Evolutionary conservation across 805 yeast species (phyloP), one percentile per base, ranked within the genome.

Genomic region (Metschnikowia drakensbergensis): DNA sequence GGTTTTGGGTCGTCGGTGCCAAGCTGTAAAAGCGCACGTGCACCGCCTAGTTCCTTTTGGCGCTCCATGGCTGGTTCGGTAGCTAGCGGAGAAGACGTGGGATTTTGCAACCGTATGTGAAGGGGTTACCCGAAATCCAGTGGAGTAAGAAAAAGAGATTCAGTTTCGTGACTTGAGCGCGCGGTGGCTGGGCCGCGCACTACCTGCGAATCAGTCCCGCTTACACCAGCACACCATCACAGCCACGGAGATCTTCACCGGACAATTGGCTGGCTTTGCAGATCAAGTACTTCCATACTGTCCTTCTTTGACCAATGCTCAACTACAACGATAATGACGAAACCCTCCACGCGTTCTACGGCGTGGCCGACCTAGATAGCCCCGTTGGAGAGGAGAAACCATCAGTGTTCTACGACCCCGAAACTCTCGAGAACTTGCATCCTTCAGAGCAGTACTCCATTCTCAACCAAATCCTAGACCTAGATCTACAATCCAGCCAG

Each of bases 31-130:
- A 73, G 64, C 8, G 76, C 77, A 54, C 70, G 74, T 9, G 77
- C 77, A 10, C 77, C 76, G n/a, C 75, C 76, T 11, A 72, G 64
- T 52, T 71, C 74, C 54, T 62, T 74, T 48, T 65, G 71, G 45
- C 62, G 53, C 47, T 67, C 62, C 74, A 67, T 67, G 46, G 25
- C 30, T 22, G 22, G 22, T 11, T n/a, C 22, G 7, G 23, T 30
- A 30, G 32, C 28, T 4, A 27, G 30, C 17, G 32, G 10, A 26
- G 37, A 27, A 22, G 10, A 29, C 10, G 13, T 22, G 27, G 45
- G 28, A 43, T 42, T 55, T 55, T 55, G 59, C 59, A 55, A 45
- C 58, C 58, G 47, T 30, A 48, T 48, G 45, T 48, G 48, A 42
- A 46, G 45, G 59, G 59, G 59, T 55, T 55, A 55, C 59, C 59